Evolutionary conservation across 345 rosid species (phyloP), one percentile per base, ranked within the genome.

Genomic region (Eucalyptus microcorys): DNA sequence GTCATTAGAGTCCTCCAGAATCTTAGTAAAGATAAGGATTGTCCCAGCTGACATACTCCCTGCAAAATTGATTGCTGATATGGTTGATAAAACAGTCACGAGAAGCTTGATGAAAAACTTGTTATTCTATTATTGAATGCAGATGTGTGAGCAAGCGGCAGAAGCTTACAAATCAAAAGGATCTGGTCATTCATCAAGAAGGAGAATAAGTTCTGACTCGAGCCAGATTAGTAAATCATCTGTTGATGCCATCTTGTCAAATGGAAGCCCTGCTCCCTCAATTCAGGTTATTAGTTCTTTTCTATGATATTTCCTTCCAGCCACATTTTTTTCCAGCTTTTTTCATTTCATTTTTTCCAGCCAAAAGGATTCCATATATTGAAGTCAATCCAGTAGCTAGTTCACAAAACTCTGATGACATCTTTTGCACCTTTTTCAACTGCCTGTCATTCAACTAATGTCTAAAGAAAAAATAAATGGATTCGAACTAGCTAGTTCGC

Each of bases 71-170:
- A 16, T 86, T 88, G 89, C 79, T 53, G 87, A 59, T 32, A 40
- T 34, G 64, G 55, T 68, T 76, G 59, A 85, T 50, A 19, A 57
- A 79, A 84, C 86, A 88, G 43, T 71, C 21, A 19, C 30, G 26
- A 43, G 52, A 34, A 89, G 59, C 10, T 12, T 85, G 84, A 21
- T 64, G 57, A 30, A 22, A 37, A 76, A 37, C 47, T 76, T 76
- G 47, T 76, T 40, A 1, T 89, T 52, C 83, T 90, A 64, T 27
- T 42, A 43, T 79, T 85, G 68, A 91, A 27, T 89, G 87, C 91
- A 97, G 99, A 98, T 98, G 98, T 97, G 99, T 87, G 99, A 98
- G 93, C 97, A 93, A 94, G 99, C 99, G 12, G 99, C 99, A 68
- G 99, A 97, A 90, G 96, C 98, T 21, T 97, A 98, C 93, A 98